A percentile compares a stretch with the other conserved stretches of the same genome.
Evolutionary conservation across 306 rosid species (phyloP).

Genomic region (Ammopiptanthus mongolicus): DNA sequence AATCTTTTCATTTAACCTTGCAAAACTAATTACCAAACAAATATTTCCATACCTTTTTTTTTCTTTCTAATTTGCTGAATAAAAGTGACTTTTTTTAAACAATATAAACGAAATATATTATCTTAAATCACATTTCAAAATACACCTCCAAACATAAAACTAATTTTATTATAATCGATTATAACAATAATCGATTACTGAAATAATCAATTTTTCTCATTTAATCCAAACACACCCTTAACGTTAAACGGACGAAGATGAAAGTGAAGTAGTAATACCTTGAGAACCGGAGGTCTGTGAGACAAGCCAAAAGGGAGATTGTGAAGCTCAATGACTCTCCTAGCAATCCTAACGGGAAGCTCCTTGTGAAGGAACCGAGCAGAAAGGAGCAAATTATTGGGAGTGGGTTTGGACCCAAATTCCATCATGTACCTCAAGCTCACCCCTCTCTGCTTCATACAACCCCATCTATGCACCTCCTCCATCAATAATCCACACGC

Average conservation of each 20-base stretch:
- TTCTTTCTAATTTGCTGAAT: no score
- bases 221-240: no score
- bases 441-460: constrained; percentile 79
- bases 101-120: no score
- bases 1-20: no score
- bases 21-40: no score
- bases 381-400: constrained; percentile 51
- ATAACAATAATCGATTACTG: no score
- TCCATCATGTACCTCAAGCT: constrained; percentile 88
- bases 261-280: constrained; percentile 26
- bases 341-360: constrained; percentile 78
- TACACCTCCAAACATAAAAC: no score
- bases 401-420: constrained; percentile 59
- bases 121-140: no score
- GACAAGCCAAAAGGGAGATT: constrained; percentile 77
- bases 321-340: constrained; percentile 73
- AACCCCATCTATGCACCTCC: constrained; percentile 78
- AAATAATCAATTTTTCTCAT: no score
- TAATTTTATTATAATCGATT: no score
- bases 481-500: constrained; percentile 56
- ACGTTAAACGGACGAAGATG: not conserved
- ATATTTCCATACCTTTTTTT: no score
- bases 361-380: constrained; percentile 88
- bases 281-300: constrained; percentile 62
- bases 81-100: no score